Base-by-base conservation (phyloP, 805 yeast species). In the Ogataea zsoltii region DNA sequence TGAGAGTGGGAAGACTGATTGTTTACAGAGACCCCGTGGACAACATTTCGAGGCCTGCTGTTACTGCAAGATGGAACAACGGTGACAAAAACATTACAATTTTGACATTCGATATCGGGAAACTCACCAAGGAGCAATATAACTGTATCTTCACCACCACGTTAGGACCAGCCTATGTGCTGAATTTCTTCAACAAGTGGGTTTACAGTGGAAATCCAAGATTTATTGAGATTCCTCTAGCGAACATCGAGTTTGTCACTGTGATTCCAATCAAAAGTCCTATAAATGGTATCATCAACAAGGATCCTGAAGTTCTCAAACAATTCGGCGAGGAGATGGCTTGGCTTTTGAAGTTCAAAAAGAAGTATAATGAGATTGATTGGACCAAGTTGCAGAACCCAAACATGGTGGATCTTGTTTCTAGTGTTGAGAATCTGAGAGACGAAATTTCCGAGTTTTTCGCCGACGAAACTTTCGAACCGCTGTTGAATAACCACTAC, bases 1-100 rank as follows among this genome's bases (percentile, higher is more conserved):
- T 86, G 41, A 70, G 65, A 43, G 58, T 66, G 1, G 92, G 91
- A 2, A 70, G 85, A 48, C 58, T 85, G 39, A 56, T 87, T 42
- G 71, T 83, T 5, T 88, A 69, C 61, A 72, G 79, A 48, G 83
- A 82, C 57, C 43, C 43, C 4, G 40, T 33, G 11, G 61, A 62
- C 4, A 59, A 68, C 6, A 60, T 63, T 13, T 52, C 74, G 1
- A 62, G 69, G 38, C 65, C 77, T 11, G 95, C 90, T 4, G 74
- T 84, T 45, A 65, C 83, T 19, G 69, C 77, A 31, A 79, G 72
- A 58, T 48, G 73, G 53, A 65, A 70, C 60, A 42, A 61, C 49
- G 54, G 64, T 14, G 57, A 62, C 43, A 51, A 65, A 28, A 50
- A 54, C 1, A 54, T 76, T 11, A 58, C 74, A 3, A 60, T 78